Evolutionary conservation across 2,329 filamentous ascomycete genomes (phyloP).

Genomic region (Exophiala viscosa): DNA sequence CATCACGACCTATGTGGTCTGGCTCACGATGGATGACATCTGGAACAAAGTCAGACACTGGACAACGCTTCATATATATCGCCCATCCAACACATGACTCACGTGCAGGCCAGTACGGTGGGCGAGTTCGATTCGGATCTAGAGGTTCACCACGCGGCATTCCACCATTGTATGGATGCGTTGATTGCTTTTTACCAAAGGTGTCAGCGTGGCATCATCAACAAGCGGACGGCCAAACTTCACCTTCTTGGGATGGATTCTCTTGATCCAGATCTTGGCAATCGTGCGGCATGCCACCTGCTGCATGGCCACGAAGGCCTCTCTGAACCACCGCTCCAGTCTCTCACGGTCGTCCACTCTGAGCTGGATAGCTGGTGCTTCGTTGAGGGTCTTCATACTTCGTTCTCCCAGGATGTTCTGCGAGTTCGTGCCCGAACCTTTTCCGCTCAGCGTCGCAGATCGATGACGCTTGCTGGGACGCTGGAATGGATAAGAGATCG

Average conservation of each 20-base stretch:
- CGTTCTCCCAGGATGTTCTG: conserved; percentile 31
- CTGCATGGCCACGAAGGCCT: conserved; percentile 42
- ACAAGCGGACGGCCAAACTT: neutral
- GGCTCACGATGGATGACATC: conserved; percentile 48
- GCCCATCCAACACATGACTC: conserved; percentile 1
- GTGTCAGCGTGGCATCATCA: neutral
- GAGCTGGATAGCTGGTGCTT: conserved; percentile 28
- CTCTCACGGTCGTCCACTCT: conserved; percentile 38
- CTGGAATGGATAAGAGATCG: conserved; percentile 16
- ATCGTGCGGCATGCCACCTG: conserved; percentile 46
- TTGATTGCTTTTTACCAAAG: conserved; percentile 35
- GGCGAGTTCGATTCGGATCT: conserved; percentile 45
- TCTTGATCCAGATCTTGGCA: conserved; percentile 46
- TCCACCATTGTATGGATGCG: conserved; percentile 49
- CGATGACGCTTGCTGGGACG: conserved; percentile 16
- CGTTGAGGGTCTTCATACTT: conserved; percentile 30
- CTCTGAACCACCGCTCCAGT: conserved; percentile 39
- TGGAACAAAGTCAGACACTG: conserved; percentile 29
- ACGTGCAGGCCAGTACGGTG: conserved; percentile 32
- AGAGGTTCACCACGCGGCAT: conserved; percentile 37
- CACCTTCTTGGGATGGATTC: conserved; percentile 44
- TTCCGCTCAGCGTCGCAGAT: conserved; percentile 6
- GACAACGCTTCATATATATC: neutral
- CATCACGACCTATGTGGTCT: conserved; percentile 46
- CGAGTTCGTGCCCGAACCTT: conserved; percentile 4